phyloP scores from a whole-genome alignment of 306 rosid genomes.

The Alnus glutinosa region DNA sequence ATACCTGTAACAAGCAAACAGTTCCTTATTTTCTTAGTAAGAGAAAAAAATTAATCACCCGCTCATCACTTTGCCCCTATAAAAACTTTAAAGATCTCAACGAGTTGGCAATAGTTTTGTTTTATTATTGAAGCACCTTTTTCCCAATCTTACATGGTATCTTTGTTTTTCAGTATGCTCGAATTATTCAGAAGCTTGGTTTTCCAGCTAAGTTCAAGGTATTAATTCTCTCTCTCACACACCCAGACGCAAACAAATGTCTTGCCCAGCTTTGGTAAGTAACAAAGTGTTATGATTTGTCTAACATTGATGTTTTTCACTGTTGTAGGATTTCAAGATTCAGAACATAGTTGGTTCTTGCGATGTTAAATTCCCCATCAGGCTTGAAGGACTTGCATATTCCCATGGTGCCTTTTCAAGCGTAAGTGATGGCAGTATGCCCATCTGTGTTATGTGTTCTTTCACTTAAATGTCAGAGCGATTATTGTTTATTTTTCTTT shows the following conservation, averaged over 20 bases:
- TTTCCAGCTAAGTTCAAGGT: constrained; percentile 90
- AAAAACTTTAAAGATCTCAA: background rate
- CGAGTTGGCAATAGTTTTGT: background rate
- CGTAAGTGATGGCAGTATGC: constrained; percentile 45
- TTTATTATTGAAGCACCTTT: background rate
- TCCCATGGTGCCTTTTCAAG: constrained; percentile 92
- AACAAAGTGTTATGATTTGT: background rate
- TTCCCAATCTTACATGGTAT: constrained; percentile 23
- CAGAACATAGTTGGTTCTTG: constrained; percentile 94
- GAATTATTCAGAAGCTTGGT: constrained; percentile 89
- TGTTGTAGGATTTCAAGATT: constrained; percentile 73
- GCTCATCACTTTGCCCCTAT: background rate
- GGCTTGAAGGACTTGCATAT: constrained; percentile 90
- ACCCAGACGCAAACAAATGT: background rate
- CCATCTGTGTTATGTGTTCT: background rate
- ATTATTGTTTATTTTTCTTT: background rate
- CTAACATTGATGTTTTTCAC: background rate
- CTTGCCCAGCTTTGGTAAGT: background rate
- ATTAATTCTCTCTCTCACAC: constrained; percentile 1
- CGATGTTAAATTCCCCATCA: constrained; percentile 90
- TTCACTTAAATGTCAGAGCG: background rate
- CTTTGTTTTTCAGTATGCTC: constrained; percentile 73
- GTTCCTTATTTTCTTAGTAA: background rate
- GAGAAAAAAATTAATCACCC: background rate
- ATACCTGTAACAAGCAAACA: background rate